Evolutionary conservation across 352 stramenopile genomes (phyloP).

Genomic region (Phytophthora pluvialis): DNA sequence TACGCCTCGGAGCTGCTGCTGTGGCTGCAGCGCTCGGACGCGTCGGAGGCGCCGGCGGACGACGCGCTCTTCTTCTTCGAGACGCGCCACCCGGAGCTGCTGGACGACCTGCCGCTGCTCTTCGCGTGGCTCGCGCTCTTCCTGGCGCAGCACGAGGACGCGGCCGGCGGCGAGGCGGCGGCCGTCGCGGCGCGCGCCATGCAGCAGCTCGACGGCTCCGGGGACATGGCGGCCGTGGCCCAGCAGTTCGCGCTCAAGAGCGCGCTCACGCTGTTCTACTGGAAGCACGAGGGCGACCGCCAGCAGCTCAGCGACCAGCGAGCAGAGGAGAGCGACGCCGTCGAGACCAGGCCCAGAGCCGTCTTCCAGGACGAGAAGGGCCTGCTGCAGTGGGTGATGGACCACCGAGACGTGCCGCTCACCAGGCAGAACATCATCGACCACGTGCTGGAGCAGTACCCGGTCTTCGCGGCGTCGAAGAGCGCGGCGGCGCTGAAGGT

Average conservation of each 20-base stretch:
- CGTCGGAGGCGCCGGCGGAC: conserved; percentile 38
- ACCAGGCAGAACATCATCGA: conserved; percentile 71
- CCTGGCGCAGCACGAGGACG: conserved; percentile 42
- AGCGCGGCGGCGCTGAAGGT: conserved; percentile 62
- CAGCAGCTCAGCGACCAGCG: conserved; percentile 21
- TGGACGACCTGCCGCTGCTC: conserved; percentile 49
- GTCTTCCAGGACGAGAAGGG: conserved; percentile 41
- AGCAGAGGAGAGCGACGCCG: conserved; percentile 8
- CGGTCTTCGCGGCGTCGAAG: conserved; percentile 61
- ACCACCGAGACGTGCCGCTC: conserved; percentile 48
- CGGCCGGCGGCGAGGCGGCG: conserved; percentile 13
- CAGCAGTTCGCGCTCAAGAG: conserved; percentile 63
- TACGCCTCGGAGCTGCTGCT: conserved; percentile 58
- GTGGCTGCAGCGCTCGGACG: conserved; percentile 51
- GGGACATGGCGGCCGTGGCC: conserved; percentile 43
- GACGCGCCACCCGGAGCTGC: conserved; percentile 59
- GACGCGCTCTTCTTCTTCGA: conserved; percentile 77
- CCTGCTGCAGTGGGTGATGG: conserved; percentile 63
- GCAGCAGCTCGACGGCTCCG: conserved; percentile 28
- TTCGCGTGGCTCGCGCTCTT: conserved; percentile 75
- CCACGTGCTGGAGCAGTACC: conserved; percentile 60
- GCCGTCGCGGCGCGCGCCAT: conserved; percentile 23
- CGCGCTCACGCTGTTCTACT: conserved; percentile 65
- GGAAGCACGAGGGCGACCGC: conserved; percentile 55
- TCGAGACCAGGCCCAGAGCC: conserved; percentile 3